These are phyloP conservation scores for Penicillium malachiteum DNA, from an alignment of 495 filamentous ascomycete species.

Conservation along the genomic window DNA sequence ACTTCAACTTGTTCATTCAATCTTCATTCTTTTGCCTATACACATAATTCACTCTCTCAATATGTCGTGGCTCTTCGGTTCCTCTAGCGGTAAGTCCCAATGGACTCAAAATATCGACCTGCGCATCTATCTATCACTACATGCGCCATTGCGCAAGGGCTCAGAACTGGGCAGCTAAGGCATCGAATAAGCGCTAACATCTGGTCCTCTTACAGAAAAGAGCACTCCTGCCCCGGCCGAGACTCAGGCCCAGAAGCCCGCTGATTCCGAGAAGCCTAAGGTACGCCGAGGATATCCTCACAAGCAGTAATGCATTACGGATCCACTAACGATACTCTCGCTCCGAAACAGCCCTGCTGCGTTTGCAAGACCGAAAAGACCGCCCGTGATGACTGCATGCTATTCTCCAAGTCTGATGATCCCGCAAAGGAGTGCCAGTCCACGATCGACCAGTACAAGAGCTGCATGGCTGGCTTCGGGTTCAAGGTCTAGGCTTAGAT, in stretches of 20 bases:
- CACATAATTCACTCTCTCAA: conserved; percentile 4
- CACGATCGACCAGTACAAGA: conserved; percentile 80
- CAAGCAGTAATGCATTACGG: neutral
- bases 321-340: neutral
- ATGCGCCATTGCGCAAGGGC: conserved; percentile 18
- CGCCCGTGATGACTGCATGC: conserved; percentile 95
- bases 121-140: neutral
- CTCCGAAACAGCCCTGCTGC: conserved; percentile 75
- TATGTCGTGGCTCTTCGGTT: conserved; percentile 47
- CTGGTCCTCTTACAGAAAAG: conserved; percentile 20
- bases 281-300: conserved; percentile 28
- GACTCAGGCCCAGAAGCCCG: conserved; percentile 28
- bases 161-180: neutral
- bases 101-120: neutral
- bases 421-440: conserved; percentile 75
- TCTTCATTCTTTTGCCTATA: neutral
- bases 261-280: conserved; percentile 53
- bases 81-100: conserved; percentile 36
- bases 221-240: conserved; percentile 21
- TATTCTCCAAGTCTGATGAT: conserved; percentile 79
- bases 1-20: neutral
- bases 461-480: conserved; percentile 90
- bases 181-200: conserved; percentile 2
- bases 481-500: conserved; percentile 63
- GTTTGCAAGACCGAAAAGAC: conserved; percentile 96